Evolutionary conservation across 371 early-diverging fungal genomes (phyloP), one percentile per base, ranked within the genome.

Genomic region (Dichotomocladium elegans): DNA sequence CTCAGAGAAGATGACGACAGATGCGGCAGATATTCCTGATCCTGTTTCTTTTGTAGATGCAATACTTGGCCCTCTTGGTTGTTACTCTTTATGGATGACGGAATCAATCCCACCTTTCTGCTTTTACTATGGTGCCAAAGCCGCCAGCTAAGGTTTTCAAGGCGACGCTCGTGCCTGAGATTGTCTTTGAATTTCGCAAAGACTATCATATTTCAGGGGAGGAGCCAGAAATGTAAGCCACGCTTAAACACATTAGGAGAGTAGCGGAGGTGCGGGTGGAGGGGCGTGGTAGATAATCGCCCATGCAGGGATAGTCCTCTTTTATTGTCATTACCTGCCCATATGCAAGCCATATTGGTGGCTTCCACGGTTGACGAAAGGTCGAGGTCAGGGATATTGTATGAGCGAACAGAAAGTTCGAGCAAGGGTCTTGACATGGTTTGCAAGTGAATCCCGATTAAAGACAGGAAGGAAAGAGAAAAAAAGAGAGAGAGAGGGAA

Each of bases 271-370:
- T n/a, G n/a, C n/a, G n/a, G n/a, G n/a, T n/a, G n/a, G n/a, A n/a
- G n/a, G n/a, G n/a, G n/a, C n/a, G n/a, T n/a, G n/a, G n/a, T n/a
- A n/a, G n/a, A n/a, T n/a, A n/a, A n/a, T n/a, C n/a, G n/a, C n/a
- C n/a, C n/a, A n/a, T n/a, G n/a, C n/a, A n/a, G n/a, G n/a, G n/a
- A n/a, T n/a, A n/a, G n/a, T n/a, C n/a, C n/a, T n/a, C n/a, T n/a
- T n/a, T n/a, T n/a, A n/a, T n/a, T n/a, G n/a, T n/a, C n/a, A n/a
- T 53, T 67, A 76, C 77, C 73, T 41, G 58, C 66, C 80, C 80
- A 79, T 58, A 79, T 66, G 42, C 64, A 64, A 29, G 69, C 66
- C 12, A 79, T 42, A 31, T 70, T 61, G 14, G 62, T 67, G 19
- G 54, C 58, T 19, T 68, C 65, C 29, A 72, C 63, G 14, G 51